Conservation (phyloP, 148 eudicot genomes). For the Drosera capensis region DNA sequence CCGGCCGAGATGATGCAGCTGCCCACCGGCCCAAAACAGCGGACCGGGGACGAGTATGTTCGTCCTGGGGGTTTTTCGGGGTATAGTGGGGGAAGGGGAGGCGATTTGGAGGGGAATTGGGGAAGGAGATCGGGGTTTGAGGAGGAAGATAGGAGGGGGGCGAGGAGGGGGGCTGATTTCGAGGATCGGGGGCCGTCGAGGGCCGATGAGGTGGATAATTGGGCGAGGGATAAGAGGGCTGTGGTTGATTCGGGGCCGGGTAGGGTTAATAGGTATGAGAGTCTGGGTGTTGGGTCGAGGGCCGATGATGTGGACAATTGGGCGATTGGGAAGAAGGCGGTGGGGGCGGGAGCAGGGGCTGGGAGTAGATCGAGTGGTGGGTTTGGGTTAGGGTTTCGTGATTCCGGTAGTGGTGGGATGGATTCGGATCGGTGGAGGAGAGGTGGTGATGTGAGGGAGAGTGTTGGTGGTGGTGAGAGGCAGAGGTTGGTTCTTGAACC, state of each 20-base stretch:
- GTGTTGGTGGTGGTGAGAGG: conserved; percentile 13
- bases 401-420: conserved; percentile 26
- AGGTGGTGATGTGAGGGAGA: conserved; percentile 9
- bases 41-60: conserved; percentile 31
- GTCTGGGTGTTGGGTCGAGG: conserved; percentile 49
- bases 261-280: conserved; percentile 18
- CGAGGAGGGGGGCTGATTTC: conserved; percentile 11
- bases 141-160: conserved; percentile 26
- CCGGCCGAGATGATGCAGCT: conserved; percentile 42
- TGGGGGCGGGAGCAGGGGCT: conserved; percentile 7
- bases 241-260: conserved; percentile 18
- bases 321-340: conserved; percentile 37
- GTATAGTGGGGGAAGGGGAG: too few species aligned
- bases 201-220: conserved; percentile 77
- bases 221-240: conserved; percentile 48
- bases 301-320: conserved; percentile 84
- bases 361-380: conserved; percentile 24
- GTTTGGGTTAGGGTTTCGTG: conserved; percentile 48
- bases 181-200: conserved; percentile 38
- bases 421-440: conserved; percentile 48
- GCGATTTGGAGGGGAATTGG: conserved; percentile 8
- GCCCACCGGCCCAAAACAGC: conserved; percentile 66
- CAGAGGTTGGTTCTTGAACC: conserved; percentile 42
- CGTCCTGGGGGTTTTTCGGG: conserved; percentile 48
- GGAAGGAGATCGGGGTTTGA: conserved; percentile 21